phyloP scores from a whole-genome alignment of 305 asterid species.

The Fraxinus sp. region DNA sequence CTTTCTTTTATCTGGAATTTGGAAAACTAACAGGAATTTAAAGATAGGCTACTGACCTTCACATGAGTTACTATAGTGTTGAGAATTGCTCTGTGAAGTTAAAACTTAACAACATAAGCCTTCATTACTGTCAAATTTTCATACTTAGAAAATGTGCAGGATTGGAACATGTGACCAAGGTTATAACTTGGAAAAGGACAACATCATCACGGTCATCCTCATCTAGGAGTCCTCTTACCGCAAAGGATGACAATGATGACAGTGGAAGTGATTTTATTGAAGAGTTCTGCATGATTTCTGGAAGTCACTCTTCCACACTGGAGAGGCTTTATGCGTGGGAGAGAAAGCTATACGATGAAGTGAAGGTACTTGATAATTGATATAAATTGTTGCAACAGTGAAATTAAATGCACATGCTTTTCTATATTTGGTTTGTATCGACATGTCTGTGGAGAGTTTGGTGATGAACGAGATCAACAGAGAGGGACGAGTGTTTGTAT shows the following conservation, averaged over 20 bases:
- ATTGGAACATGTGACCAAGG: conserved; percentile 67
- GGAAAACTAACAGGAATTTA: neutral
- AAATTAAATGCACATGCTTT: neutral
- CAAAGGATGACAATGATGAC: conserved; percentile 79
- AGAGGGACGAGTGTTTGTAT: neutral
- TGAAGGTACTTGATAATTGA: conserved; percentile 53
- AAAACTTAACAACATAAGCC: neutral
- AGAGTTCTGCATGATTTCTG: conserved; percentile 95
- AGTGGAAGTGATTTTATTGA: conserved; percentile 90
- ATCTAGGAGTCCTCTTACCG: conserved; percentile 79
- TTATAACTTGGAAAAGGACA: conserved; percentile 95
- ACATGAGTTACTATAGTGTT: conserved; percentile 4
- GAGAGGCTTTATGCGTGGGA: conserved; percentile 97
- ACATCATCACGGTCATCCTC: conserved; percentile 90
- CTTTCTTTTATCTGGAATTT: neutral
- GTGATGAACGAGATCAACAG: neutral
- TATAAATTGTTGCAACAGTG: neutral
- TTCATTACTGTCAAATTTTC: conserved; percentile 8
- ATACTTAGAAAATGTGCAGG: conserved; percentile 25
- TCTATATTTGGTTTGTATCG: neutral
- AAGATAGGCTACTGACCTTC: neutral
- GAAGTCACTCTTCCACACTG: conserved; percentile 94
- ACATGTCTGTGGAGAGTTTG: neutral
- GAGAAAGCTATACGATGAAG: conserved; percentile 95
- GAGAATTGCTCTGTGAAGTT: neutral